Percentiles rank a stretch among this genome's conserved stretches.
phyloP scores from a whole-genome alignment of 177 flowering plant species.

The Vitis hybrid region DNA sequence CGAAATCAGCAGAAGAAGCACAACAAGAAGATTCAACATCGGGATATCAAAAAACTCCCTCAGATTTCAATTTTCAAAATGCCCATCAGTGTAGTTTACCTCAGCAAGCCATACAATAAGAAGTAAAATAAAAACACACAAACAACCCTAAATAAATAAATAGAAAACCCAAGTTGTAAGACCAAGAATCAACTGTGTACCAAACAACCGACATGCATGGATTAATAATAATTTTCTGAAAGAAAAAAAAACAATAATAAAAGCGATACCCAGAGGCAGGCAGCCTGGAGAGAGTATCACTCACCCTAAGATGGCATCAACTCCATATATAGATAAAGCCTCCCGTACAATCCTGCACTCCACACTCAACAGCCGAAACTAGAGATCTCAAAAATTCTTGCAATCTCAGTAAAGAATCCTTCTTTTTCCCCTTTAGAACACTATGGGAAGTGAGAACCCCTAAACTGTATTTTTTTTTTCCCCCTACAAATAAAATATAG shows the following conservation, averaged over 20 bases:
- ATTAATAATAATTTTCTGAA: background rate
- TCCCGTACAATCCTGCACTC: background rate
- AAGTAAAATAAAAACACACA: background rate
- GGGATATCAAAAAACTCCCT: background rate
- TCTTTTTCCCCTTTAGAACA: background rate
- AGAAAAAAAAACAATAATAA: background rate
- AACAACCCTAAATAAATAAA: background rate
- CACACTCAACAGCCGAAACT: background rate
- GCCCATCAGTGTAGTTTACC: background rate
- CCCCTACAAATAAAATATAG: too few relatives aligned
- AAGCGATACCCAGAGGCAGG: slow-evolving; percentile 2
- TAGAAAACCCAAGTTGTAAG: background rate
- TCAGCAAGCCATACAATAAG: background rate
- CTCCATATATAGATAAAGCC: background rate
- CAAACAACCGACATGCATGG: slow-evolving; percentile 3
- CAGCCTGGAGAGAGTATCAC: background rate
- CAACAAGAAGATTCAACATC: background rate
- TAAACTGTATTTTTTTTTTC: background rate
- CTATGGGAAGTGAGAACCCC: background rate
- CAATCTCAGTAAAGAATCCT: slow-evolving; percentile 32
- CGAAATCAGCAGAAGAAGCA: background rate
- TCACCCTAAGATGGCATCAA: background rate
- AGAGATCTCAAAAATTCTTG: slow-evolving; percentile 27
- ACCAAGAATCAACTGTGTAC: background rate
- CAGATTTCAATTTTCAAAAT: background rate